phyloP scores from a whole-genome alignment of 2,329 filamentous ascomycete genomes.

The Lasiodiplodia theobromae region DNA sequence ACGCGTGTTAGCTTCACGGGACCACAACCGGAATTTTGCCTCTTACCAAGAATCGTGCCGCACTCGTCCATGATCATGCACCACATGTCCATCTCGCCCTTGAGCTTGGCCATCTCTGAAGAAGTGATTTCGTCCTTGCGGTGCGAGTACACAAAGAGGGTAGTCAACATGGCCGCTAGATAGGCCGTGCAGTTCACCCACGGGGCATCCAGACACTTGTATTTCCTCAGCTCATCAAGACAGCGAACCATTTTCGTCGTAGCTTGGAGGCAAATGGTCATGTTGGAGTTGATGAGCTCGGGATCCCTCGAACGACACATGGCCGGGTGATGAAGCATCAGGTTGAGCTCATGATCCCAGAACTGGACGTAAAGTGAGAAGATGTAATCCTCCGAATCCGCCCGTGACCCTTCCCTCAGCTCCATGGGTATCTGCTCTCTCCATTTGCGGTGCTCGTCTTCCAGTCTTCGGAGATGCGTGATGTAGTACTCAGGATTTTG shows the following conservation, averaged over 20 bases:
- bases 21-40: no score
- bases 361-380: constrained; percentile 58
- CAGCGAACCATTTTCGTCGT: constrained; percentile 69
- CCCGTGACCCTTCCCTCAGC: constrained; percentile 58
- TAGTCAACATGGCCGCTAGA: constrained; percentile 75
- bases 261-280: constrained; percentile 68
- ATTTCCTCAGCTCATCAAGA: constrained; percentile 65
- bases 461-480: constrained; percentile 68
- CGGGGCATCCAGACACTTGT: constrained; percentile 76
- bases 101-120: constrained; percentile 66
- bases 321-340: constrained; percentile 62
- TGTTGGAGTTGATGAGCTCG: constrained; percentile 64
- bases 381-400: constrained; percentile 56
- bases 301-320: constrained; percentile 60
- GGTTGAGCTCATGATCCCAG: constrained; percentile 56
- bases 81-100: constrained; percentile 74
- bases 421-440: constrained; percentile 68
- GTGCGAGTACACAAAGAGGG: constrained; percentile 73
- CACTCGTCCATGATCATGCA: constrained; percentile 72
- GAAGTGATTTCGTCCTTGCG: constrained; percentile 66
- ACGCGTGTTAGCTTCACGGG: constrained; percentile 17
- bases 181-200: constrained; percentile 79
- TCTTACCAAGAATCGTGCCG: constrained; percentile 70
- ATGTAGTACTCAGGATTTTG: constrained; percentile 70
- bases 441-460: constrained; percentile 69